These are phyloP conservation scores for Amphicarpaea edgeworthii DNA, from an alignment of 306 rosid genomes.

Conservation along the genomic window DNA sequence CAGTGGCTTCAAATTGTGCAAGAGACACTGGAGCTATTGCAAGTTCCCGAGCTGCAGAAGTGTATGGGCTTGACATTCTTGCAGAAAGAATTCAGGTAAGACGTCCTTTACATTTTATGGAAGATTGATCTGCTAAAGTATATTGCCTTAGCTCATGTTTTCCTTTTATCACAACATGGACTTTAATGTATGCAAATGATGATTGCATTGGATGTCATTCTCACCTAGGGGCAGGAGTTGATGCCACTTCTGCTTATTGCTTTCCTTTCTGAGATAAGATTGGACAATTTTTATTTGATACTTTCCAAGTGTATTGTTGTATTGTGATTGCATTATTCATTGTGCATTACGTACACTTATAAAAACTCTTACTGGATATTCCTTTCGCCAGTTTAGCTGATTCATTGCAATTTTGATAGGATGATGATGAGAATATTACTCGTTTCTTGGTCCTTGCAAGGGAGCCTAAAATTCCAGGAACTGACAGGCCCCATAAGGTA, in stretches of 20 bases:
- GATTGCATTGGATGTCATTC: conserved; percentile 6
- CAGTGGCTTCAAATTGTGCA: conserved; percentile 61
- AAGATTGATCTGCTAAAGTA: conserved; percentile 33
- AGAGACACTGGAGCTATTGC: conserved; percentile 84
- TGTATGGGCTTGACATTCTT: conserved; percentile 83
- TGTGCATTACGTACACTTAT: not conserved
- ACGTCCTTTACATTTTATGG: conserved; percentile 29
- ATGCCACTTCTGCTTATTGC: conserved; percentile 24
- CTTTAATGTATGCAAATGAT: conserved; percentile 31
- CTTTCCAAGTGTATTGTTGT: conserved; percentile 29
- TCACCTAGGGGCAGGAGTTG: conserved; percentile 10
- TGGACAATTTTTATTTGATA: conserved; percentile 22
- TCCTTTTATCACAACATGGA: not conserved
- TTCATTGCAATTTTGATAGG: conserved; percentile 59
- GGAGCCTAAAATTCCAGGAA: conserved; percentile 84
- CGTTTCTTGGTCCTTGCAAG: conserved; percentile 88
- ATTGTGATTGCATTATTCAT: conserved; percentile 3
- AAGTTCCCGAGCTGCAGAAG: conserved; percentile 82
- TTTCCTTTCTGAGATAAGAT: conserved; percentile 27
- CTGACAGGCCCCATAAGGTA: conserved; percentile 71
- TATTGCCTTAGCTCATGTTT: conserved; percentile 13
- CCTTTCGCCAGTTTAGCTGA: conserved; percentile 43
- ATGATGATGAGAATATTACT: conserved; percentile 71
- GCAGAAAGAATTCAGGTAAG: conserved; percentile 74
- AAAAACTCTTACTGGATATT: not conserved